Conservation (phyloP, 2,329 filamentous ascomycete species). For the Orbilia brochopaga region DNA sequence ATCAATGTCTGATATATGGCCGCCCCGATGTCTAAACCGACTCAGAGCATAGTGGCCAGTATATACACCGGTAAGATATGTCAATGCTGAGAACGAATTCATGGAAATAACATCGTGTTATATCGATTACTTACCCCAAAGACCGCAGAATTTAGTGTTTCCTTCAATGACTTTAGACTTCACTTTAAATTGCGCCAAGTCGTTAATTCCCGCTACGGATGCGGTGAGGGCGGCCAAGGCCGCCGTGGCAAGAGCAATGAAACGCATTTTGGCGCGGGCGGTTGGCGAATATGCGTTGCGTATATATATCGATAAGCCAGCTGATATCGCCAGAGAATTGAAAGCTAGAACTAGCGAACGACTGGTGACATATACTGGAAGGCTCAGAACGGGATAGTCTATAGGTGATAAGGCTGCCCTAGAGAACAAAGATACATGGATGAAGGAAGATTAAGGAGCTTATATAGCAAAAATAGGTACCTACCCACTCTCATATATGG, state of each 20-base stretch:
- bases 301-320: background rate
- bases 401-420: background rate
- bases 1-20: too few relatives aligned
- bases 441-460: background rate
- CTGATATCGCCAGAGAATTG: background rate
- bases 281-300: slow-evolving; percentile 11
- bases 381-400: background rate
- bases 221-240: slow-evolving; percentile 16
- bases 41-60: too few relatives aligned
- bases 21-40: too few relatives aligned
- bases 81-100: too few relatives aligned
- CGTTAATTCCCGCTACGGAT: slow-evolving; percentile 28
- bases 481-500: too few relatives aligned
- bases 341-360: background rate
- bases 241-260: slow-evolving; percentile 19
- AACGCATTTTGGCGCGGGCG: slow-evolving; percentile 25
- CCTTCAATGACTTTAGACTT: slow-evolving; percentile 32
- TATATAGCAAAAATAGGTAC: background rate
- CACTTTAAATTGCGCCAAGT: slow-evolving; percentile 30
- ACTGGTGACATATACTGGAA: background rate
- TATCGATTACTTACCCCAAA: slow-evolving; percentile 49
- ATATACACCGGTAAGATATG: too few relatives aligned
- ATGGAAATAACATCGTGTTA: too few relatives aligned
- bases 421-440: background rate
- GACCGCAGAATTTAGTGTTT: slow-evolving; percentile 33